A percentile compares a stretch with the other conserved stretches of the same genome.
phyloP scores from a whole-genome alignment of 2,329 filamentous ascomycete genomes.

The Sphaerostilbella broomeana region DNA sequence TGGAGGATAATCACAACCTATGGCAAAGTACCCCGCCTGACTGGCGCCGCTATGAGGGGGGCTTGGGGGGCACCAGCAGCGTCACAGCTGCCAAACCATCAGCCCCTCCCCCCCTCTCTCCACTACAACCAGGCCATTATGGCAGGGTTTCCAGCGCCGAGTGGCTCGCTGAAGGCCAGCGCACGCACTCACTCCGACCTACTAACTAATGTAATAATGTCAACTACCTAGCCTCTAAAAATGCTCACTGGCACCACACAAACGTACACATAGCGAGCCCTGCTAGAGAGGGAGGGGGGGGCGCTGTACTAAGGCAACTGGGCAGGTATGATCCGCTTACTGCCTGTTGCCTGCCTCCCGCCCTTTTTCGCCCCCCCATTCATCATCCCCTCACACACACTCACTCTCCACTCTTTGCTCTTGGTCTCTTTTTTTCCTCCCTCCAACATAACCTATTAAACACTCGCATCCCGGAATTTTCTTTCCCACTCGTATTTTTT shows the following conservation, averaged over 20 bases:
- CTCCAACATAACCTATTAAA: constrained; percentile 2
- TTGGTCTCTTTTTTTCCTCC: constrained; percentile 7
- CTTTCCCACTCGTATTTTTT: constrained; percentile 5
- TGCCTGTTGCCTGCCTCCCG: too few species aligned
- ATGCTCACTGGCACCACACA: too few species aligned
- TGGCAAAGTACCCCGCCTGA: constrained; percentile 4
- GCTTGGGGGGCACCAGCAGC: neutral
- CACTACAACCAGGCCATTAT: too few species aligned
- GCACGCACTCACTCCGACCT: too few species aligned
- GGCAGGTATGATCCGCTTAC: constrained; percentile 1
- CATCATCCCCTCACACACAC: constrained; percentile 1
- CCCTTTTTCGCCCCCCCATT: constrained; percentile 1
- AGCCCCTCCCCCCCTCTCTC: too few species aligned
- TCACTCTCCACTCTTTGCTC: constrained; percentile 8
- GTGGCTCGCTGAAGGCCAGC: too few species aligned
- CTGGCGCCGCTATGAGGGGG: neutral
- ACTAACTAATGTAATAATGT: too few species aligned
- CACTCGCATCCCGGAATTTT: constrained; percentile 5
- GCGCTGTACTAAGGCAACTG: too few species aligned
- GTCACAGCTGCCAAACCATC: neutral
- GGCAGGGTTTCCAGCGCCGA: too few species aligned
- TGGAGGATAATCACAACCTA: neutral
- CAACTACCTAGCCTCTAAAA: too few species aligned
- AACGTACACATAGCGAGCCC: too few species aligned
- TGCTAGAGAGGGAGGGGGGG: too few species aligned